Evolutionary conservation across 306 rosid species (phyloP).

Genomic region (Vigna angularis): DNA sequence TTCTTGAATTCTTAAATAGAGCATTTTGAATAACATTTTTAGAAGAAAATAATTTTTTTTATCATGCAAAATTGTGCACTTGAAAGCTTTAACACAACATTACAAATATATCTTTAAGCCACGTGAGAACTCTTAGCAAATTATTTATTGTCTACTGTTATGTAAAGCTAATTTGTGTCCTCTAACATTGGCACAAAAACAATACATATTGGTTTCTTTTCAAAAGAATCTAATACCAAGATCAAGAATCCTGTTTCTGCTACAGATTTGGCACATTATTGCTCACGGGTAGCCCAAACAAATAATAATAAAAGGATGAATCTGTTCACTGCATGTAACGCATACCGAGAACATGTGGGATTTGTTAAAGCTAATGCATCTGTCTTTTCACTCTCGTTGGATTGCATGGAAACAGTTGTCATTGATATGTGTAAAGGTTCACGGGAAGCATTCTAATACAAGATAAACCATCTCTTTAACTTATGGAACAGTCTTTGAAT

Average conservation of each 20-base stretch:
- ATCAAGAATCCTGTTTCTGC: background rate
- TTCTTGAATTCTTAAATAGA: background rate
- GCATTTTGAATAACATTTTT: too few species aligned
- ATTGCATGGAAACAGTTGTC: background rate
- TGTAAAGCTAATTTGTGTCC: background rate
- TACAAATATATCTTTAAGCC: too few species aligned
- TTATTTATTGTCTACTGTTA: background rate
- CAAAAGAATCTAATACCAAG: background rate
- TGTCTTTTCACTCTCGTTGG: constrained; percentile 25
- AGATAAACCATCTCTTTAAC: constrained; percentile 21
- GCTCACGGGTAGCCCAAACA: constrained; percentile 4
- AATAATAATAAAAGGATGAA: background rate
- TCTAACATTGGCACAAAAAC: background rate
- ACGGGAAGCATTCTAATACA: constrained; percentile 20
- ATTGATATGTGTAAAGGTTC: constrained; percentile 11
- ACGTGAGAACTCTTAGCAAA: too few species aligned
- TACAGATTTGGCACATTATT: background rate
- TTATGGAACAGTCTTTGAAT: constrained; percentile 4
- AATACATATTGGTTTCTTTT: background rate
- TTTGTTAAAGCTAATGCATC: constrained; percentile 4
- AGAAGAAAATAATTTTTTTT: too few species aligned
- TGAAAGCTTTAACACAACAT: too few species aligned
- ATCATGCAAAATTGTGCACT: too few species aligned
- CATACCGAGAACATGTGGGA: background rate
- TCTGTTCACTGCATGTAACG: background rate